phyloP scores from a whole-genome alignment of 441 rosid genomes.

The Omphalea diandra region DNA sequence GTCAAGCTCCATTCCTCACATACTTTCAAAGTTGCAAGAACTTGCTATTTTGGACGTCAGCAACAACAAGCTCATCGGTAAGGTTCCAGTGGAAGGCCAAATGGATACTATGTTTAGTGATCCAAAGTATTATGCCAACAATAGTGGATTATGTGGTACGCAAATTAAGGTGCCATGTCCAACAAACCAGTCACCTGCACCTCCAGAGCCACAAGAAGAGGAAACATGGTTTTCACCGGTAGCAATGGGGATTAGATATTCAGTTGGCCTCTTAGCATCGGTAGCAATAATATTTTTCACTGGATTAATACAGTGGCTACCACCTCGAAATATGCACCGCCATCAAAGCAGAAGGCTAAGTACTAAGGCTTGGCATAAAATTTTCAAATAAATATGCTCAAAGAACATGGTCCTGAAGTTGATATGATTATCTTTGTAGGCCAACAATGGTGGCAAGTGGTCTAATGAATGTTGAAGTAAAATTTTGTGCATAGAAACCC shows the following conservation, averaged over 20 bases:
- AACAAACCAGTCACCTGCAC: constrained; percentile 14
- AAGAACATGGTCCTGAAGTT: background rate
- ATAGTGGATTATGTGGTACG: constrained; percentile 34
- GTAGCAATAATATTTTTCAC: constrained; percentile 14
- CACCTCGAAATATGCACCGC: constrained; percentile 11
- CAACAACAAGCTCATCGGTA: constrained; percentile 30
- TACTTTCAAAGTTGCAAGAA: constrained; percentile 27
- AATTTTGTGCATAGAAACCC: background rate
- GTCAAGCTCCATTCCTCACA: constrained; percentile 29
- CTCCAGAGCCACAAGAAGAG: constrained; percentile 12
- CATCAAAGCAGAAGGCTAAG: constrained; percentile 7
- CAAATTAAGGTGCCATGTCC: constrained; percentile 33
- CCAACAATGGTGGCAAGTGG: background rate
- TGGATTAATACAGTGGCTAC: constrained; percentile 6
- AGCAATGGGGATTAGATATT: constrained; percentile 26
- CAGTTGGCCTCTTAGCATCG: constrained; percentile 19
- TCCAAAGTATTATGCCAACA: constrained; percentile 28
- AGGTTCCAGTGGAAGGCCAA: constrained; percentile 37
- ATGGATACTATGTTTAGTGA: constrained; percentile 35
- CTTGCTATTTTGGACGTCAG: constrained; percentile 32
- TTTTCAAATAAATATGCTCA: background rate
- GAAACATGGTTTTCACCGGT: constrained; percentile 33
- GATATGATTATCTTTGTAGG: background rate
- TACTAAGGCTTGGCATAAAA: constrained; percentile 1
- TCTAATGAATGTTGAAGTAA: background rate